Evolutionary conservation across 169 alveolate species (phyloP).

Genomic region (Babesia caballi): DNA sequence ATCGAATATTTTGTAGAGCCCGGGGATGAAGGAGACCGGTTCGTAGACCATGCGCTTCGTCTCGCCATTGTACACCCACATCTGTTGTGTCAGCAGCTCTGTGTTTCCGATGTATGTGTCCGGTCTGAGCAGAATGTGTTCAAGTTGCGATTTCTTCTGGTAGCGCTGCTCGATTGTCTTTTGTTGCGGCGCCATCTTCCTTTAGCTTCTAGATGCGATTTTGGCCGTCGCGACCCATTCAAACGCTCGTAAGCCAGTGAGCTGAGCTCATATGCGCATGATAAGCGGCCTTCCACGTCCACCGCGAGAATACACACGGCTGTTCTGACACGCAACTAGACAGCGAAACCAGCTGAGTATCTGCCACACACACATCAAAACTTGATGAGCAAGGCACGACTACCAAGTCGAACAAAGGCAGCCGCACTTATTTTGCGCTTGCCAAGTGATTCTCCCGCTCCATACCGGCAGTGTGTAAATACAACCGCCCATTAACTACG

Average conservation of each 20-base stretch:
- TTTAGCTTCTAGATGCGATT: neutral
- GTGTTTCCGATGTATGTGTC: constrained; percentile 97
- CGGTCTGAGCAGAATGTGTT: constrained; percentile 97
- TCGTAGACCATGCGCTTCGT: constrained; percentile 84
- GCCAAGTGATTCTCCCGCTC: too few relatives aligned
- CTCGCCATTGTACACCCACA: constrained; percentile 94
- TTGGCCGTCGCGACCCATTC: too few relatives aligned
- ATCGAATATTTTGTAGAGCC: constrained; percentile 96
- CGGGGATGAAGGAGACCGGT: constrained; percentile 91
- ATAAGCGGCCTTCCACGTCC: too few relatives aligned
- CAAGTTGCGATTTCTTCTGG: constrained; percentile 94
- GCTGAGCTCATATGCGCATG: too few relatives aligned
- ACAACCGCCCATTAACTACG: neutral
- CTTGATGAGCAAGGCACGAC: too few relatives aligned
- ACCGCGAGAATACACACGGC: too few relatives aligned
- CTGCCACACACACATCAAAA: too few relatives aligned
- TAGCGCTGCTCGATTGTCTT: constrained; percentile 96
- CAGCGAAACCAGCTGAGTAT: too few relatives aligned
- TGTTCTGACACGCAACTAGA: too few relatives aligned
- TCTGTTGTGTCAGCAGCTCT: constrained; percentile 85
- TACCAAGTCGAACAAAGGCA: too few relatives aligned
- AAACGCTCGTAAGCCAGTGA: too few relatives aligned
- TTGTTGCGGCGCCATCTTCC: constrained; percentile 63
- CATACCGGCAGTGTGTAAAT: neutral
- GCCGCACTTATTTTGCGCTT: too few relatives aligned